Evolutionary conservation across 1,284 basidiomycete species (phyloP).

Genomic region (Coriolopsis trogii): DNA sequence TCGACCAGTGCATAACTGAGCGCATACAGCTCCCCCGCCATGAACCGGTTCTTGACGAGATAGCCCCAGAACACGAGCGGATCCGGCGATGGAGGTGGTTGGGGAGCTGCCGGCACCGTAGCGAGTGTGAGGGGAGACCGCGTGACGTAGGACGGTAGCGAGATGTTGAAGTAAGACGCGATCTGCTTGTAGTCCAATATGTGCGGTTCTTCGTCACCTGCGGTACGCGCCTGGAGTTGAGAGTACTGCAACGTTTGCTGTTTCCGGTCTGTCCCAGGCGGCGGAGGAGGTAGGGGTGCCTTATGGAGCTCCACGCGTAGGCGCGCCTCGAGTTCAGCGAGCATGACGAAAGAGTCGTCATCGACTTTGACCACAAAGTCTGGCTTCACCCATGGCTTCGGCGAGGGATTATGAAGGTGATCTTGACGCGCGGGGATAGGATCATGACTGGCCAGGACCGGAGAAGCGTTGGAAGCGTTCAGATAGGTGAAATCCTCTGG

Average conservation of each 20-base stretch:
- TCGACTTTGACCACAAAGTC: constrained; percentile 93
- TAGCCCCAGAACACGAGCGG: constrained; percentile 94
- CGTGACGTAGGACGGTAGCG: constrained; percentile 10
- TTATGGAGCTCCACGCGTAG: constrained; percentile 74
- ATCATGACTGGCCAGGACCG: constrained; percentile 68
- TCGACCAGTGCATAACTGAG: constrained; percentile 90
- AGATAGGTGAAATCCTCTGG: constrained; percentile 62
- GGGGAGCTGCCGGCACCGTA: background rate
- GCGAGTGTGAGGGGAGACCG: constrained; percentile 7
- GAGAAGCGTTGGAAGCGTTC: constrained; percentile 53
- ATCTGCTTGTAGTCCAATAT: constrained; percentile 15
- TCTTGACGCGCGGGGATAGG: constrained; percentile 59
- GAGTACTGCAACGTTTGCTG: constrained; percentile 5
- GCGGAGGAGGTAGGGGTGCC: constrained; percentile 22
- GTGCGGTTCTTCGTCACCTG: constrained; percentile 2
- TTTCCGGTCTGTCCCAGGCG: constrained; percentile 10
- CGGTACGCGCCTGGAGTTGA: background rate
- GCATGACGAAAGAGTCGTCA: constrained; percentile 93
- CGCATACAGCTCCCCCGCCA: constrained; percentile 96
- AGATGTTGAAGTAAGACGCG: constrained; percentile 13
- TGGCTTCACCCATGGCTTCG: constrained; percentile 73
- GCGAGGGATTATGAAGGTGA: constrained; percentile 38
- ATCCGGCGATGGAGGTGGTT: constrained; percentile 44
- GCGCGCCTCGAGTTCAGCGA: constrained; percentile 89
- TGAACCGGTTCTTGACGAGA: constrained; percentile 91